These are phyloP conservation scores for Syzygium aromaticum DNA, from an alignment of 345 rosid genomes.

Conservation along the genomic window DNA sequence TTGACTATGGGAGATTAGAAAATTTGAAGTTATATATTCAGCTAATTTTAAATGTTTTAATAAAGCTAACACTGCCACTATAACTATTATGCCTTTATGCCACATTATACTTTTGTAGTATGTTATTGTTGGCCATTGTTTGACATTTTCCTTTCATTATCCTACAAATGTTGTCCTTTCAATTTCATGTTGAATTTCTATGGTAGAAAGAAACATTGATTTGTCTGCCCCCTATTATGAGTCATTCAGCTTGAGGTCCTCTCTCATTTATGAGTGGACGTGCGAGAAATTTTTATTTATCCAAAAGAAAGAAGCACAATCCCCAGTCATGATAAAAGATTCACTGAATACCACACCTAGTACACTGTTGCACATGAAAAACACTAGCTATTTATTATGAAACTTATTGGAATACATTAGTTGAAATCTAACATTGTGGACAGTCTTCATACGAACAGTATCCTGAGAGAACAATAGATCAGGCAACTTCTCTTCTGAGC, in stretches of 20 bases:
- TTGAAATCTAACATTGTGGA: background rate
- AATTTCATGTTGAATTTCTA: background rate
- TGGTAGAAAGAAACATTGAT: background rate
- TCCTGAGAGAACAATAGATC: background rate
- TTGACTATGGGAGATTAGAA: background rate
- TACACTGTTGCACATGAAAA: background rate
- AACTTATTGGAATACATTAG: background rate
- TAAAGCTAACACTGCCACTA: background rate
- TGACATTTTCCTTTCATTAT: background rate
- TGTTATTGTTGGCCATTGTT: background rate
- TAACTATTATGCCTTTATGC: background rate
- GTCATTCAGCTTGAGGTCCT: background rate
- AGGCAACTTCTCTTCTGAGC: background rate
- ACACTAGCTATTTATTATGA: background rate
- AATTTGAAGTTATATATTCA: background rate
- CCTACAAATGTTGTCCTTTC: background rate
- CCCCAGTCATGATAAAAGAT: background rate
- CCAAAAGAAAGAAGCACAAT: background rate
- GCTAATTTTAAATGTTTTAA: background rate
- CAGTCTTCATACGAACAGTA: background rate
- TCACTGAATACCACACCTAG: background rate
- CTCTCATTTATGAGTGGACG: background rate
- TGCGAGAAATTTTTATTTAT: background rate
- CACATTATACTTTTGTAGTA: background rate
- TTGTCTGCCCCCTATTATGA: background rate